phyloP scores from a whole-genome alignment of 495 filamentous ascomycete species.

The Xylaria intraflava region DNA sequence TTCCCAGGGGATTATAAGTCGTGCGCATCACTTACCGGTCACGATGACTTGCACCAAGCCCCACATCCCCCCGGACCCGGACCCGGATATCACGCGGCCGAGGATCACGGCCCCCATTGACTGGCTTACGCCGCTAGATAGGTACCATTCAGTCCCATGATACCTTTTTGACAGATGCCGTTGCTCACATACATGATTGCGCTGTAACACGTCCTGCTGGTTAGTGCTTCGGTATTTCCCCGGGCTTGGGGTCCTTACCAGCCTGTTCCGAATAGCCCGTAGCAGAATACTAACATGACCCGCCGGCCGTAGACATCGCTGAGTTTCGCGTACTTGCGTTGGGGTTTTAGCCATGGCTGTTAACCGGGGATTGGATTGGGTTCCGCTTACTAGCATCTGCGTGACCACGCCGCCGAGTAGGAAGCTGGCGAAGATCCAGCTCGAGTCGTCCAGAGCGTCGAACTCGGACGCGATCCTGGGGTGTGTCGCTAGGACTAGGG shows the following conservation, averaged over 20 bases:
- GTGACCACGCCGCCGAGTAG: conserved; percentile 53
- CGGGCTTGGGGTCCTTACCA: conserved; percentile 27
- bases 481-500: conserved; percentile 58
- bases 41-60: conserved; percentile 55
- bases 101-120: conserved; percentile 49
- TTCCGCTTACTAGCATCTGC: conserved; percentile 48
- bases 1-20: not conserved
- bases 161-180: conserved; percentile 23
- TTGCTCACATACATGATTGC: conserved; percentile 42
- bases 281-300: conserved; percentile 32
- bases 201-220: conserved; percentile 30
- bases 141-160: not conserved
- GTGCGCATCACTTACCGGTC: conserved; percentile 39
- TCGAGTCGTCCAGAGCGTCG: conserved; percentile 49
- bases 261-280: conserved; percentile 38
- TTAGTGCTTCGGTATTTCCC: conserved; percentile 34
- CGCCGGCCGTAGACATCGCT: conserved; percentile 48
- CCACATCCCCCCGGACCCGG: conserved; percentile 53
- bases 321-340: conserved; percentile 44
- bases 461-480: conserved; percentile 62
- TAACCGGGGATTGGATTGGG: not conserved
- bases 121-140: conserved; percentile 48
- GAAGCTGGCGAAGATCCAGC: conserved; percentile 63
- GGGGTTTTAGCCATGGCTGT: not conserved
- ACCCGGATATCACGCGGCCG: conserved; percentile 53